Percentiles rank a stretch among this genome's conserved stretches.
Conservation (phyloP, 331 rosid genomes). For the Malus hybrid region DNA sequence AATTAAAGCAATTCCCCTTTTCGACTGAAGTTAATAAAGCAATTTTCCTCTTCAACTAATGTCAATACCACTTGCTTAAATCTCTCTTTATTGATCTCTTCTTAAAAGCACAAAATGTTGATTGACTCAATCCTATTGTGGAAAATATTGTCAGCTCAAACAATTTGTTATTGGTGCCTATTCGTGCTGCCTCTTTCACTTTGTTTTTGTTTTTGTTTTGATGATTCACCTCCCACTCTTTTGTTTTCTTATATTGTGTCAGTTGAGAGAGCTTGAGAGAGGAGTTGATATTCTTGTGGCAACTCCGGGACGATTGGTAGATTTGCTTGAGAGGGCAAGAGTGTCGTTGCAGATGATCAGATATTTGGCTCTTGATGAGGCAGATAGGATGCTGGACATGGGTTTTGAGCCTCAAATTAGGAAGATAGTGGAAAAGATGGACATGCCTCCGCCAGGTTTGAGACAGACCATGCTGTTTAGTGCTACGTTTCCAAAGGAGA, state of each 20-base stretch:
- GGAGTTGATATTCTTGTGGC: conserved; percentile 94
- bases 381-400: conserved; percentile 94
- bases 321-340: conserved; percentile 78
- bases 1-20: neutral
- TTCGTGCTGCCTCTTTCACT: neutral
- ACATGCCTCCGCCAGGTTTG: conserved; percentile 74
- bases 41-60: neutral
- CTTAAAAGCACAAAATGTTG: neutral
- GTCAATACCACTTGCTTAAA: neutral
- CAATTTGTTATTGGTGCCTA: neutral
- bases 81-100: neutral
- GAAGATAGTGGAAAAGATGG: conserved; percentile 78
- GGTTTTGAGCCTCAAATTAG: conserved; percentile 96
- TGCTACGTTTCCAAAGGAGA: conserved; percentile 86
- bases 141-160: neutral
- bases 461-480: conserved; percentile 81
- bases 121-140: neutral
- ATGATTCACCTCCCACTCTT: conserved; percentile 7
- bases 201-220: neutral
- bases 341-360: conserved; percentile 63
- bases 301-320: conserved; percentile 86
- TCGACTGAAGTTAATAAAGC: neutral
- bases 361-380: conserved; percentile 86
- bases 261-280: conserved; percentile 81
- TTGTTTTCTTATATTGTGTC: conserved; percentile 11